Percentiles rank a stretch among this genome's conserved stretches.
phyloP scores from a whole-genome alignment of 208 protist species.

The Leishmania aethiopica region DNA sequence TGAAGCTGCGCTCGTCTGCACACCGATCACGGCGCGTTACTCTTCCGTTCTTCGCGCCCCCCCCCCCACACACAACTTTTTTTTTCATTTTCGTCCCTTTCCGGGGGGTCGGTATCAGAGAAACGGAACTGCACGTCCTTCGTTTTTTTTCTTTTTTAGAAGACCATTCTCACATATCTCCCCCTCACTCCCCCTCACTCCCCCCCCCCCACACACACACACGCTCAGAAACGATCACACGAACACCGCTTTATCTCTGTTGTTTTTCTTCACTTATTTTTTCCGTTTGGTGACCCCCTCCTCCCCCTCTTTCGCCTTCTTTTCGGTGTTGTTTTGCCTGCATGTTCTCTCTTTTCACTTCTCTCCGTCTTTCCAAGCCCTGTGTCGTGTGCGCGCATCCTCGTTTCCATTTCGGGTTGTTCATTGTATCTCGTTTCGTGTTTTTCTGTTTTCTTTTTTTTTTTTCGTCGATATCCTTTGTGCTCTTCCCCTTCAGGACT shows the following conservation, averaged over 20 bases:
- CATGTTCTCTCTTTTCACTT: background rate
- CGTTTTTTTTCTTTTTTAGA: background rate
- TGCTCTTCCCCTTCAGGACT: background rate
- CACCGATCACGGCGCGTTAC: background rate
- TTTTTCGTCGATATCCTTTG: too few species aligned
- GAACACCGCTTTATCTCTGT: background rate
- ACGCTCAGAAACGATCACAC: background rate
- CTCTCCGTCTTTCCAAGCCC: background rate
- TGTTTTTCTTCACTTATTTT: background rate
- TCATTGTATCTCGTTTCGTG: background rate
- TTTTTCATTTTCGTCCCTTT: background rate
- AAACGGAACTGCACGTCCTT: background rate
- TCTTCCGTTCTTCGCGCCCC: background rate
- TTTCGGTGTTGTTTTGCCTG: background rate
- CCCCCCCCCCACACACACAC: background rate
- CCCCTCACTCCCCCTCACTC: background rate
- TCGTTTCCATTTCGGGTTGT: background rate
- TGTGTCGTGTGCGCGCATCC: background rate
- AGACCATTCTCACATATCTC: background rate
- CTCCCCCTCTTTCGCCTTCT: background rate
- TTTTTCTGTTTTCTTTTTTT: background rate
- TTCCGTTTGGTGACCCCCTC: background rate
- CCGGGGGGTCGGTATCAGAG: background rate
- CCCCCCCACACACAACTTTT: background rate
- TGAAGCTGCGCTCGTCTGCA: background rate